Evolutionary conservation across 192 early-diverging fungal genomes (phyloP).

Genomic region (Coemansia sp.): DNA sequence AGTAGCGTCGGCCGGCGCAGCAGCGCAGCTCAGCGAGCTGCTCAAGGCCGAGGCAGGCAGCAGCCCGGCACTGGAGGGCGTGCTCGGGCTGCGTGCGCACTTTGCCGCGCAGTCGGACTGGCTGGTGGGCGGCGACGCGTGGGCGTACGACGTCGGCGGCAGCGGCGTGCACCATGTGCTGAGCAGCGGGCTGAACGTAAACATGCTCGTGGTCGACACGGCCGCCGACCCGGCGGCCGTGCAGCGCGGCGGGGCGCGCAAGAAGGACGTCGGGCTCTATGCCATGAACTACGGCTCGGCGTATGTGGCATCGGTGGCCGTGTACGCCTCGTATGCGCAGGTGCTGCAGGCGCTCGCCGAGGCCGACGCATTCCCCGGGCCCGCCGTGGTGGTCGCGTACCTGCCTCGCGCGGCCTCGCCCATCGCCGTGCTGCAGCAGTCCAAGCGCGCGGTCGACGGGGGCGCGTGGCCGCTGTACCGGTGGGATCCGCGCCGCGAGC

Average conservation of each 20-base stretch:
- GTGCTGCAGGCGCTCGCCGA: constrained; percentile 86
- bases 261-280: constrained; percentile 95
- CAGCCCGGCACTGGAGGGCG: constrained; percentile 28
- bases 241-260: constrained; percentile 63
- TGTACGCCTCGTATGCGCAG: constrained; percentile 86
- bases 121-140: constrained; percentile 86
- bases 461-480: constrained; percentile 95
- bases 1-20: constrained; percentile 57
- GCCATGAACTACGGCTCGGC: constrained; percentile 91
- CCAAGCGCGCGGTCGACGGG: constrained; percentile 85
- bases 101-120: constrained; percentile 76
- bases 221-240: constrained; percentile 68
- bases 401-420: constrained; percentile 66
- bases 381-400: constrained; percentile 87
- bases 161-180: constrained; percentile 92
- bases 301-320: constrained; percentile 90
- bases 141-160: constrained; percentile 85
- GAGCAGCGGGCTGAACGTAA: constrained; percentile 79
- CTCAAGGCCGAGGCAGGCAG: constrained; percentile 42
- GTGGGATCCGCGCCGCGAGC: constrained; percentile 71
- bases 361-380: constrained; percentile 87
- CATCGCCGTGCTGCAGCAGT: constrained; percentile 82
- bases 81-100: constrained; percentile 17
- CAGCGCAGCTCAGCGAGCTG: constrained; percentile 51
- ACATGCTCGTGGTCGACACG: constrained; percentile 90